Base-by-base conservation (phyloP, 1,139 yeast species). In the Komagataea norvegica region DNA sequence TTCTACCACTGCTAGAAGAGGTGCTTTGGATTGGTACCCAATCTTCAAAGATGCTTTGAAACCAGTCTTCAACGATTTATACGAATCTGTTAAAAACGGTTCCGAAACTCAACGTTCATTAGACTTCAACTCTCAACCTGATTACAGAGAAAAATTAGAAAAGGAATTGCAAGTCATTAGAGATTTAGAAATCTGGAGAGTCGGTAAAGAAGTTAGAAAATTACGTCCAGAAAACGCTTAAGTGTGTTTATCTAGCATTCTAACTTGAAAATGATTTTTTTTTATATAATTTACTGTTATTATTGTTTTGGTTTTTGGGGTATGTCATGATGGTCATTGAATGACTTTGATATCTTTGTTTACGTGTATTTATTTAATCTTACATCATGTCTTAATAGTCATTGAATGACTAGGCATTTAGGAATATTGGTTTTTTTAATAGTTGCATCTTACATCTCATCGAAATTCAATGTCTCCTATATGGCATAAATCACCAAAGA, bases 21-120 rank as follows among this genome's bases (percentile, higher is more conserved):
- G 98, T 79, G 98, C 98, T 64, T 80, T 91, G 62, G 98, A 91
- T 78, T 91, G 98, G 98, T 89, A 91, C 79, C 98, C 97, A 70
- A 74, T 81, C 69, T 91, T 91, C 87, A 88, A 88, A 81, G 93
- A 86, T 60, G 96, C 96, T 63, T 80, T 91, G 73, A 91, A 91
- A 78, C 98, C 98, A 62, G 96, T 91, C 47, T 91, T 91, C 78
- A 78, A 83, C 69, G 94, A 91, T 64, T 79, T 91, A 63, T 91
- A 91, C 78, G 89, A 84, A 68, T 79, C 95, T 49, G 96, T 89
- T 61, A 83, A 79, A 76, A 87, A 86, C 70, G 98, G 98, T 67
- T 67, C 88, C 57, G 98, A 91, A 79, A 91, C 98, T 65, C 74
- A 91, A 77, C 84, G 98, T 74, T 89, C 98, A 47, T 79, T 91